Conservation (phyloP, 495 filamentous ascomycete genomes). For the Hypoxylon fuscum region DNA sequence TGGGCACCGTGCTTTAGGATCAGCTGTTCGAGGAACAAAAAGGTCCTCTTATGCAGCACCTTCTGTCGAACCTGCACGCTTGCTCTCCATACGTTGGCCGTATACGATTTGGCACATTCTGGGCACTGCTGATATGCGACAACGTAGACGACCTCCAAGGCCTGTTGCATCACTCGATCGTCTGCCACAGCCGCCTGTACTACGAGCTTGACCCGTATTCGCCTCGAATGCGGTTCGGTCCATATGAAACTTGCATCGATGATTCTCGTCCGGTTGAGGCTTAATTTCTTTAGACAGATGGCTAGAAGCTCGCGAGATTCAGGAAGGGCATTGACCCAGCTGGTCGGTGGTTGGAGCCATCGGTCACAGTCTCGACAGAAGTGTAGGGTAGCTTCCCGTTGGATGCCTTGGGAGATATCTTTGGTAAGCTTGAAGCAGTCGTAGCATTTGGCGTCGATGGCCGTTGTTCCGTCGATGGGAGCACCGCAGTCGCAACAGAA, state of each 20-base stretch:
- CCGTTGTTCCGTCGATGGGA: conserved; percentile 88
- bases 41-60: conserved; percentile 96
- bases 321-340: conserved; percentile 81
- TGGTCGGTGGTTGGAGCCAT: conserved; percentile 87
- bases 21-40: conserved; percentile 94
- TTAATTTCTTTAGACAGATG: conserved; percentile 84
- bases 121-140: conserved; percentile 89
- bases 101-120: conserved; percentile 93
- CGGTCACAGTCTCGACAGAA: conserved; percentile 91
- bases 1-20: conserved; percentile 94
- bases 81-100: conserved; percentile 83
- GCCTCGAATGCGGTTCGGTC: conserved; percentile 94
- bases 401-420: conserved; percentile 93
- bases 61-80: conserved; percentile 94
- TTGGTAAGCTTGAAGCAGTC: conserved; percentile 93
- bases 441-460: conserved; percentile 88
- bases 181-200: conserved; percentile 76
- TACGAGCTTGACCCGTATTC: conserved; percentile 92
- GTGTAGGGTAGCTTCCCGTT: conserved; percentile 82
- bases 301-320: conserved; percentile 92
- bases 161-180: conserved; percentile 89
- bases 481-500: conserved; percentile 95
- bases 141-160: conserved; percentile 91
- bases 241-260: conserved; percentile 96
- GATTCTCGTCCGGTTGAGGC: conserved; percentile 85